Evolutionary conservation across 768 basidiomycete species (phyloP), one percentile per base, ranked within the genome.

Genomic region (Megacollybia marginata): DNA sequence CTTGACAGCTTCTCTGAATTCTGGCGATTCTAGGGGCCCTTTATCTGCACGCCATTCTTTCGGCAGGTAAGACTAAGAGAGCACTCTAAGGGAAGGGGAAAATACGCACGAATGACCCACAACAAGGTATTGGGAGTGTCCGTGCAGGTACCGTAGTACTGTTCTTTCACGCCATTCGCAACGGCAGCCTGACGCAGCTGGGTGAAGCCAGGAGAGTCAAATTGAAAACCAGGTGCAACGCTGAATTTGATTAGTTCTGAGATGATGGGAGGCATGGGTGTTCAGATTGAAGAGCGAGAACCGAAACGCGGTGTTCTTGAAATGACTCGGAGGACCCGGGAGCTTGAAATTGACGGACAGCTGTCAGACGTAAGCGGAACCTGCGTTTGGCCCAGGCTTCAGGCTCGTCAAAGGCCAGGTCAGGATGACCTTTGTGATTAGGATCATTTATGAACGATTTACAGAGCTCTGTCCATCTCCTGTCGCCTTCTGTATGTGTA

Each of bases 71-170:
- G 42, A 9, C 32, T 6, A 23, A n/a, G n/a, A 38, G 35, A 11
- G 43, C 19, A 47, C 44, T 34, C 28, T 5, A 20, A 40, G 33
- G 45, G 47, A 9, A 44, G 18, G 38, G 49, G 36, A 23, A 40
- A 47, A 23, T 5, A 48, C 53, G 15, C 31, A 59, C 59, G 54
- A 44, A 61, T 55, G 16, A 61, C 53, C 59, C 59, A 61, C 8
- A 55, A 36, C n/a, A 61, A 31, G 5, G 20, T 47, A 16, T 54
- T 46, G 13, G 48, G 18, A 10, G 44, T 18, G 20, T 57, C 54
- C 6, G 44, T 52, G 42, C 38, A 46, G 10, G 51, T 33, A 19
- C 59, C 59, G 28, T 59, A 61, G 33, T 57, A 59, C 35, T 59
- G 59, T 46, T 61, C 59, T 23, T 52, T 57, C 8, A 52, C 59